Conservation (phyloP, 805 yeast genomes). For the Barnettozyma salicaria region DNA sequence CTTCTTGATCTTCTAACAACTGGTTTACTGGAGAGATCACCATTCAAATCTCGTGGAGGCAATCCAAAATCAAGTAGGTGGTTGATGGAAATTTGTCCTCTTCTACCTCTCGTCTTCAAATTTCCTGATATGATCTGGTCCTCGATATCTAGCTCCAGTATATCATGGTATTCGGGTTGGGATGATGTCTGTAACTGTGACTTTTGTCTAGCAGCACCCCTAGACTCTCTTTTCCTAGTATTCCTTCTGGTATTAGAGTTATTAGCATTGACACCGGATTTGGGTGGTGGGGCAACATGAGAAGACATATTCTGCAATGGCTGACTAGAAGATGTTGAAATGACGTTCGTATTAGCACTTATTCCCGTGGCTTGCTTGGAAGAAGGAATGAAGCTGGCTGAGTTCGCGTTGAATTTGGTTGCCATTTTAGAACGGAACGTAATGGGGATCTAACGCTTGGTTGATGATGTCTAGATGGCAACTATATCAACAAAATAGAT, state of each 20-base stretch:
- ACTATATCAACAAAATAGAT: constrained; percentile 11
- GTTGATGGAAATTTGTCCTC: constrained; percentile 48
- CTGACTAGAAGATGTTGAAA: constrained; percentile 1
- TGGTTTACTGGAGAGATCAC: constrained; percentile 11
- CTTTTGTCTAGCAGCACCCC: constrained; percentile 5
- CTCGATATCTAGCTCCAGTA: constrained; percentile 29
- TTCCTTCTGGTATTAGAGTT: constrained; percentile 1
- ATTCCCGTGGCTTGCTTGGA: background rate
- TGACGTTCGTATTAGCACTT: no score
- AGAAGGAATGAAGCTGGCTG: constrained; percentile 19
- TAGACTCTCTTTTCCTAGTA: constrained; percentile 11
- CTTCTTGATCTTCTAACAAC: constrained; percentile 23
- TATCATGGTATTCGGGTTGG: constrained; percentile 12
- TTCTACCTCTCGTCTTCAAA: constrained; percentile 32
- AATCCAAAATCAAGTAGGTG: constrained; percentile 58
- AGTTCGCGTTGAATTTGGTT: constrained; percentile 19
- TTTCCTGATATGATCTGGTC: constrained; percentile 30
- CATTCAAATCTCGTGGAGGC: constrained; percentile 33
- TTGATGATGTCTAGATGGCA: no score
- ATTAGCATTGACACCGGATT: constrained; percentile 2
- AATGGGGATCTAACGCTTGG: background rate
- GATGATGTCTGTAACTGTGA: background rate
- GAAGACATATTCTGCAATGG: constrained; percentile 15
- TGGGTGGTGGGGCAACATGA: constrained; percentile 17
- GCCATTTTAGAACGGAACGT: constrained; percentile 16